These are phyloP conservation scores for Alternaria incomplexa DNA, from an alignment of 2,329 filamentous ascomycete genomes.

Conservation along the genomic window DNA sequence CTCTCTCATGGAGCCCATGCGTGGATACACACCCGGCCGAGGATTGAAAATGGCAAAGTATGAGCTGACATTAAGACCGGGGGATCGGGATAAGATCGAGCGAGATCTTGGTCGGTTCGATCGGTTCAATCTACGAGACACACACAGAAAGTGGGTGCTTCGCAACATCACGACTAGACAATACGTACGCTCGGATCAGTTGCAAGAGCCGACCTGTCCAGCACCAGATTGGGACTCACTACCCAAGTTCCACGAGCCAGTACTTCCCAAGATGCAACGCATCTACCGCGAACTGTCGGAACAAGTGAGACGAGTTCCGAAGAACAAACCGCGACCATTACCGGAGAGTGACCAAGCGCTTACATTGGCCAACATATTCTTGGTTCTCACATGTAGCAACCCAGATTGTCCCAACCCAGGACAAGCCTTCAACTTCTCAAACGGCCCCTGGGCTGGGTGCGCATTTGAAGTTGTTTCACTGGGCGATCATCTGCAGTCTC, in stretches of 20 bases:
- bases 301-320: background rate
- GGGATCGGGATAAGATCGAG: background rate
- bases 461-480: conserved; percentile 16
- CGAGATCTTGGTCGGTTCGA: no score
- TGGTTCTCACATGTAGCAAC: conserved; percentile 5
- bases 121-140: no score
- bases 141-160: no score
- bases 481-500: background rate
- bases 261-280: background rate
- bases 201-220: background rate
- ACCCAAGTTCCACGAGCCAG: background rate
- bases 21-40: background rate
- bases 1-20: no score
- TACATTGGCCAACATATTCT: conserved; percentile 14
- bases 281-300: background rate
- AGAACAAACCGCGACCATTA: background rate
- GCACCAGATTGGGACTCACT: no score
- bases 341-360: background rate
- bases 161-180: conserved; percentile 20
- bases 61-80: no score
- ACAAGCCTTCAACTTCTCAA: conserved; percentile 2
- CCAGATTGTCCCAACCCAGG: background rate
- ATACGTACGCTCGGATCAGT: conserved; percentile 17
- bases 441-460: conserved; percentile 16
- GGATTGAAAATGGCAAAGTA: background rate